phyloP scores from a whole-genome alignment of 2,329 filamentous ascomycete species.

The Cadophora gregata region DNA sequence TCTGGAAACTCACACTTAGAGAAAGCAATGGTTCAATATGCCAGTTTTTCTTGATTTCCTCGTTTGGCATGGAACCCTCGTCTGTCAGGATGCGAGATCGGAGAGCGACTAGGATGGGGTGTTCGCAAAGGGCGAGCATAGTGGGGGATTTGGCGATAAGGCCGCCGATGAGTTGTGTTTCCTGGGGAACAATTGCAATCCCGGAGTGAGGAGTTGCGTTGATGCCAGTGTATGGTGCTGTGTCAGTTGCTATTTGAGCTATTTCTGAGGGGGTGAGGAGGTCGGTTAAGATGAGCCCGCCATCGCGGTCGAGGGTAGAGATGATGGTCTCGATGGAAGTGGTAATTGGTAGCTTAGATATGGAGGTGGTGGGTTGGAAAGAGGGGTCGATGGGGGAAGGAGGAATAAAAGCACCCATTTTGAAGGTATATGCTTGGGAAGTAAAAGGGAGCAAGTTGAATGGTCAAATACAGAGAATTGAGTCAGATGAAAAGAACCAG shows the following conservation, averaged over 20 bases:
- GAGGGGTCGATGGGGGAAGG: conserved; percentile 11
- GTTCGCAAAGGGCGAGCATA: conserved; percentile 1
- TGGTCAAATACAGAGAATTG: not conserved
- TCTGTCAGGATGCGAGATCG: not conserved
- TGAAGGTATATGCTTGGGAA: not conserved
- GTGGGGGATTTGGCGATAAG: conserved; percentile 7
- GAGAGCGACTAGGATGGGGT: conserved; percentile 5
- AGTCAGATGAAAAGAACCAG: not conserved
- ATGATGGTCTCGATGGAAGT: not conserved
- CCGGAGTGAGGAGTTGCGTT: not conserved
- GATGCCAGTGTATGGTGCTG: not conserved
- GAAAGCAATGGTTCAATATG: conserved; percentile 7
- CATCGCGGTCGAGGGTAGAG: conserved; percentile 6
- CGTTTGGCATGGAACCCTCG: not conserved
- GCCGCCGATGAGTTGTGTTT: conserved; percentile 10
- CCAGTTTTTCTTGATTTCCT: conserved; percentile 2
- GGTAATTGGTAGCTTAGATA: conserved; percentile 2
- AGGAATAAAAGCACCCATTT: conserved; percentile 10
- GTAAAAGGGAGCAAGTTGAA: not conserved
- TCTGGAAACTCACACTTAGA: conserved; percentile 7
- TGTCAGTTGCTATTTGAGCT: not conserved
- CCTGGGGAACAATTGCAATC: not conserved
- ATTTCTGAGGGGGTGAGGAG: not conserved
- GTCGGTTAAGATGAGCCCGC: conserved; percentile 9
- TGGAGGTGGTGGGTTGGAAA: not conserved